These are phyloP conservation scores for Sarcodon aspratus DNA, from an alignment of 768 basidiomycete species.

Conservation along the genomic window DNA sequence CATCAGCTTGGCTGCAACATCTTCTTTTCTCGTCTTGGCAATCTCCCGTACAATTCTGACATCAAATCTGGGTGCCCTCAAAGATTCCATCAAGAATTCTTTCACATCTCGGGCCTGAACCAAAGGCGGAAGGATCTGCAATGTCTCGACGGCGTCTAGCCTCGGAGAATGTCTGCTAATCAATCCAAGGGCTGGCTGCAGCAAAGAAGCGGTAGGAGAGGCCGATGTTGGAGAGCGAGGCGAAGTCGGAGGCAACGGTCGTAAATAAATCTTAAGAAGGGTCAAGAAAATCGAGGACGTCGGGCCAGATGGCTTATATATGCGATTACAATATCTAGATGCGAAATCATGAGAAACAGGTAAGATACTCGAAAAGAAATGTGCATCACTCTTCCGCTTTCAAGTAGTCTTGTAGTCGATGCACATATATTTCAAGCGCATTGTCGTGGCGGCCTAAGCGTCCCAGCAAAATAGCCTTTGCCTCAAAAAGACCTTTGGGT, in stretches of 20 bases:
- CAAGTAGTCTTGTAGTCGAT: conserved; percentile 67
- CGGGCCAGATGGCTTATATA: conserved; percentile 45
- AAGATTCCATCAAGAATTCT: conserved; percentile 62
- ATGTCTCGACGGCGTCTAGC: conserved; percentile 70
- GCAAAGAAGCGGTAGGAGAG: conserved; percentile 39
- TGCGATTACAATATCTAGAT: conserved; percentile 78
- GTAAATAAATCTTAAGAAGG: conserved; percentile 80
- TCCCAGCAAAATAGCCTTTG: conserved; percentile 84
- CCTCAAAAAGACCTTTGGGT: conserved; percentile 70
- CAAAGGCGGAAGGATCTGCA: conserved; percentile 83
- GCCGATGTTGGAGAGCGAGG: conserved; percentile 56
- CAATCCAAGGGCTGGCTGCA: conserved; percentile 78
- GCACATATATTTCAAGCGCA: conserved; percentile 91
- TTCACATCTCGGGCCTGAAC: conserved; percentile 75
- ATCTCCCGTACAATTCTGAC: conserved; percentile 59
- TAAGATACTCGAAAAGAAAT: not conserved
- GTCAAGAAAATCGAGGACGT: conserved; percentile 62
- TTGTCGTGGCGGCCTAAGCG: conserved; percentile 85
- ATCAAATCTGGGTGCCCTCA: conserved; percentile 59
- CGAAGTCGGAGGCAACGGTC: conserved; percentile 46
- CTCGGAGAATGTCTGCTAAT: conserved; percentile 77
- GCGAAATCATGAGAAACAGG: conserved; percentile 2
- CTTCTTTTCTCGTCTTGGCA: conserved; percentile 65
- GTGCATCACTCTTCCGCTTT: conserved; percentile 80
- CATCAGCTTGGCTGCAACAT: conserved; percentile 64